These are phyloP conservation scores for Scheffersomyces segobiensis DNA, from an alignment of 1,139 yeast species.

Conservation along the genomic window DNA sequence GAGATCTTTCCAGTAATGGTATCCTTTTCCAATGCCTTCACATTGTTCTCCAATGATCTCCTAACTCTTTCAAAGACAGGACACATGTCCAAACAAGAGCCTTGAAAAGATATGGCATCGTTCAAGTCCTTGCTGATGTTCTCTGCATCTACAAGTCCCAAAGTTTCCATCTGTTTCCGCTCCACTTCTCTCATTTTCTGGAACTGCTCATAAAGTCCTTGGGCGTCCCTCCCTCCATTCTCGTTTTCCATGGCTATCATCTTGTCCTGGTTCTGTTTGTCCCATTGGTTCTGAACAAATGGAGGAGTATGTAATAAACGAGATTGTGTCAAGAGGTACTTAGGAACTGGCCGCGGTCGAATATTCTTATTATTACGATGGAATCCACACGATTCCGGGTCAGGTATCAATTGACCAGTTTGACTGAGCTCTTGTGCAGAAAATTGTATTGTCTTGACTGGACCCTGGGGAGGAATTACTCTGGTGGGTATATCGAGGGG, in stretches of 20 bases:
- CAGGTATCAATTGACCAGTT: conserved; percentile 30
- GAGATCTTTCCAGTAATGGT: conserved; percentile 64
- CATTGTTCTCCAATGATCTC: conserved; percentile 85
- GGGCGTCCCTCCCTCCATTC: conserved; percentile 37
- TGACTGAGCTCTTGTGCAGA: conserved; percentile 20
- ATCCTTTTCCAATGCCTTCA: conserved; percentile 75
- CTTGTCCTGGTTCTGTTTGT: conserved; percentile 37
- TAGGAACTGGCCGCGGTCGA: conserved; percentile 35
- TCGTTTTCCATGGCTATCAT: conserved; percentile 38
- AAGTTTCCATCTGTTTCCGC: conserved; percentile 73
- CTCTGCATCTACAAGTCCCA: conserved; percentile 87
- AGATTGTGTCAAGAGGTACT: conserved; percentile 38
- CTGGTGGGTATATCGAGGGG: conserved; percentile 19
- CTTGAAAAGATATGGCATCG: conserved; percentile 85
- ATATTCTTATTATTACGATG: conserved; percentile 5
- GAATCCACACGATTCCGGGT: conserved; percentile 36
- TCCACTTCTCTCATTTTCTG: conserved; percentile 78
- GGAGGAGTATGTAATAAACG: conserved; percentile 36
- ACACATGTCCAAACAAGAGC: conserved; percentile 93
- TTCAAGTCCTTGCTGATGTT: conserved; percentile 76
- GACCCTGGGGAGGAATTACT: conserved; percentile 24
- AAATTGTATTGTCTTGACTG: conserved; percentile 21
- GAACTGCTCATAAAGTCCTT: conserved; percentile 51
- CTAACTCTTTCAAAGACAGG: conserved; percentile 91
- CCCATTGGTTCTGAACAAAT: conserved; percentile 42